These are phyloP conservation scores for Pseudonitzschia delicatissima DNA, from an alignment of 108 stramenopile species.

Conservation along the genomic window DNA sequence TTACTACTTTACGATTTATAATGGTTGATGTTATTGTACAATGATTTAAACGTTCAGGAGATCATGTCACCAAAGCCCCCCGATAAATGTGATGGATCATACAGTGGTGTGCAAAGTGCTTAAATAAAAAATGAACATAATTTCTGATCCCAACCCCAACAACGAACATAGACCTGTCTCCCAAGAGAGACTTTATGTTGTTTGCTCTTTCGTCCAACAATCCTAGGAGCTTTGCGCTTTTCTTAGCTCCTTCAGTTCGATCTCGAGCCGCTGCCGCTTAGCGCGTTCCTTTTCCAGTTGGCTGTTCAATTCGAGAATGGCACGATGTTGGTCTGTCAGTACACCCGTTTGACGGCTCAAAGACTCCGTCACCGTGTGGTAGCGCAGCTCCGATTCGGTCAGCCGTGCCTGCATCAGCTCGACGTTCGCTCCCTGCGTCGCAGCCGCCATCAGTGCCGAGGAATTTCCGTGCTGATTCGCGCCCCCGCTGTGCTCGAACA, in stretches of 20 bases:
- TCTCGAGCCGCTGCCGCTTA: conserved; percentile 2
- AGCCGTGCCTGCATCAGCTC: conserved; percentile 12
- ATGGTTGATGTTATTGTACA: too few species aligned
- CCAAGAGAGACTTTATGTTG: too few species aligned
- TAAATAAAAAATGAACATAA: too few species aligned
- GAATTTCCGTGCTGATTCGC: background rate
- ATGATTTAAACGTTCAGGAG: too few species aligned
- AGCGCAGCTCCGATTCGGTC: conserved; percentile 10
- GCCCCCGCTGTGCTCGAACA: conserved; percentile 3
- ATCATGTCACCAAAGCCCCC: too few species aligned
- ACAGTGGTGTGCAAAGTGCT: too few species aligned
- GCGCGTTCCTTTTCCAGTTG: conserved; percentile 10
- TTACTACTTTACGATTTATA: too few species aligned
- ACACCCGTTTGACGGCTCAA: conserved; percentile 7
- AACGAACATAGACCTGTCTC: too few species aligned
- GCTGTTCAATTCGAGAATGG: conserved; percentile 6
- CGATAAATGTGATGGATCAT: too few species aligned
- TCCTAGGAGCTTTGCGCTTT: background rate
- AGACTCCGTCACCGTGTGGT: conserved; percentile 13
- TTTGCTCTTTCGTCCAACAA: too few species aligned
- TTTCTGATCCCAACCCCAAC: too few species aligned
- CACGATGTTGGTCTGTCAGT: conserved; percentile 17
- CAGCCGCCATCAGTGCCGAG: conserved; percentile 12
- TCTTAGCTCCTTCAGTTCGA: conserved; percentile 1
- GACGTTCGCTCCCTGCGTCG: conserved; percentile 1